Evolutionary conservation across 768 basidiomycete genomes (phyloP).

Genomic region (Tulasnella sp.): DNA sequence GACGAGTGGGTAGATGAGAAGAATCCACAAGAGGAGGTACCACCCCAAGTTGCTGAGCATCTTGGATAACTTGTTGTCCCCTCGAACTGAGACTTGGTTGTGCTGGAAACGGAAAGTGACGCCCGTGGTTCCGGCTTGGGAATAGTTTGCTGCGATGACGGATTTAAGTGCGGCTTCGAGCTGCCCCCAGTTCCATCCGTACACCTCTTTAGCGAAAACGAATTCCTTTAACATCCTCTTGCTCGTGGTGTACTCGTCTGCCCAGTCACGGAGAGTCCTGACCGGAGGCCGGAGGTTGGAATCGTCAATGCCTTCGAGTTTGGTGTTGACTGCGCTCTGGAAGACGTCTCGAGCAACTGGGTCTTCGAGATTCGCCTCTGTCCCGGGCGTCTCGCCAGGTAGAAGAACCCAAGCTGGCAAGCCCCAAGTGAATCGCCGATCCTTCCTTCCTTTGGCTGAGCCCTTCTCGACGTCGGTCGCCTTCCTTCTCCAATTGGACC

Average conservation of each 20-base stretch:
- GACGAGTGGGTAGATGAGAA: conserved; percentile 61
- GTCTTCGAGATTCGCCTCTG: conserved; percentile 11
- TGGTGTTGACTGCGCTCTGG: not conserved
- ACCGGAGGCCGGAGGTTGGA: conserved; percentile 35
- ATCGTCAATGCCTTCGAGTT: conserved; percentile 1
- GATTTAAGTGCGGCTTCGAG: conserved; percentile 32
- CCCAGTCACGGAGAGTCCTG: conserved; percentile 65
- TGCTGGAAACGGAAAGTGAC: conserved; percentile 46
- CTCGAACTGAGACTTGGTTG: conserved; percentile 53
- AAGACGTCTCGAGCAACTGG: not conserved
- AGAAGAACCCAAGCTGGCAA: conserved; percentile 42
- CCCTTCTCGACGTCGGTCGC: conserved; percentile 36
- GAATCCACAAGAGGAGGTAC: conserved; percentile 57
- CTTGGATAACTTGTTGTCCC: conserved; percentile 56
- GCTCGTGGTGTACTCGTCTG: conserved; percentile 71
- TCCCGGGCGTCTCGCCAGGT: not conserved
- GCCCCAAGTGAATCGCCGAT: conserved; percentile 25
- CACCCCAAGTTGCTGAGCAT: conserved; percentile 64
- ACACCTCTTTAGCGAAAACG: conserved; percentile 61
- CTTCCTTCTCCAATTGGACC: conserved; percentile 23
- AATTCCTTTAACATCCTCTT: conserved; percentile 68
- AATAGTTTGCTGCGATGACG: no score
- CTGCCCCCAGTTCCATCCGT: conserved; percentile 61
- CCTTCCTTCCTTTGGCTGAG: not conserved
- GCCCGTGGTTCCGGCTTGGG: not conserved